Evolutionary conservation across 2,329 filamentous ascomycete species (phyloP).

Genomic region (Ophiostoma angusticollis): DNA sequence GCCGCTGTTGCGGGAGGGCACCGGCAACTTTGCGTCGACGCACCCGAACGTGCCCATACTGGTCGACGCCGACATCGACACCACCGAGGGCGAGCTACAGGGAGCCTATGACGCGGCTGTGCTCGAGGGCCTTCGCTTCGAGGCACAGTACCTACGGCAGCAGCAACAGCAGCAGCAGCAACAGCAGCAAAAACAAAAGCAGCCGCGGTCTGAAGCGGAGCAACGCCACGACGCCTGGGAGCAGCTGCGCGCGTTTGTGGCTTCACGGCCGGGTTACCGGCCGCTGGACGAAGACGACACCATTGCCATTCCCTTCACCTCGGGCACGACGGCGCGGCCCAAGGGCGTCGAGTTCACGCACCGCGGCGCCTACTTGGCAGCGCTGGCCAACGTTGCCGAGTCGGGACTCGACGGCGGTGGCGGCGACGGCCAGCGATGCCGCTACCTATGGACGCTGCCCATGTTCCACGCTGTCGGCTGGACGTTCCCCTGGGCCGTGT

Average conservation of each 20-base stretch:
- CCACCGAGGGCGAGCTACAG: conserved; percentile 55
- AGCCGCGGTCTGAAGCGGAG: no score
- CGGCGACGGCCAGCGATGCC: conserved; percentile 43
- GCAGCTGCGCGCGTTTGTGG: conserved; percentile 51
- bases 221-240: conserved; percentile 60
- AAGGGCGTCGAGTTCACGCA: conserved; percentile 93
- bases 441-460: conserved; percentile 83
- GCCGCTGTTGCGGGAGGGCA: conserved; percentile 37
- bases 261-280: conserved; percentile 4
- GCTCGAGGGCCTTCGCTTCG: conserved; percentile 63
- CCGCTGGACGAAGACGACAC: conserved; percentile 64
- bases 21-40: conserved; percentile 44
- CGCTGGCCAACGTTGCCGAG: conserved; percentile 78
- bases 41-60: conserved; percentile 58
- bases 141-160: conserved; percentile 30
- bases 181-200: no score
- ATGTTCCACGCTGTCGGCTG: conserved; percentile 70
- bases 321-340: conserved; percentile 78
- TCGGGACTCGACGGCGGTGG: conserved; percentile 55
- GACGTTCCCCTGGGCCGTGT: conserved; percentile 85
- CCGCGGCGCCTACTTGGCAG: conserved; percentile 72
- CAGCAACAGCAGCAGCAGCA: no score
- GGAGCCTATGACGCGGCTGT: conserved; percentile 79
- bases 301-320: conserved; percentile 85
- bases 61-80: conserved; percentile 72